Percentiles rank a stretch among this genome's conserved stretches.
Conservation (phyloP, 306 rosid genomes). For the Betula pendula region DNA sequence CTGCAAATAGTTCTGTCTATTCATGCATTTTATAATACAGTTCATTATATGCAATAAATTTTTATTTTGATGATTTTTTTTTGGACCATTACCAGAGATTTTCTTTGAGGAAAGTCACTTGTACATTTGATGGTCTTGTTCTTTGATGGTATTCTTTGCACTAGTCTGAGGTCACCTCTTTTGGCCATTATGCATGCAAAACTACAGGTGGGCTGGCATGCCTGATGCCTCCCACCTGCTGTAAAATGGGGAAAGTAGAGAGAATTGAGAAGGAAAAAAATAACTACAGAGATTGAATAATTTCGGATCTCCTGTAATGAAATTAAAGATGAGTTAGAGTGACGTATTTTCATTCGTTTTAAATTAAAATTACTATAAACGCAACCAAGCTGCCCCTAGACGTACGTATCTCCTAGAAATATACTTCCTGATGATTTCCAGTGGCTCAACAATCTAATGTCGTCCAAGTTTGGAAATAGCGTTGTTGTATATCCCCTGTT, state of each 20-base stretch:
- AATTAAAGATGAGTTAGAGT: neutral
- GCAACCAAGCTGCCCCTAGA: neutral
- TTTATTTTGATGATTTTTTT: neutral
- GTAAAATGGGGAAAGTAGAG: neutral
- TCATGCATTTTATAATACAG: neutral
- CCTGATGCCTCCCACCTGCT: neutral
- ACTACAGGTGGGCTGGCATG: neutral
- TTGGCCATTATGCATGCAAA: slow-evolving; percentile 1
- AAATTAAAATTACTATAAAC: neutral
- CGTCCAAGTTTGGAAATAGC: neutral
- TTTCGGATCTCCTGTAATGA: neutral
- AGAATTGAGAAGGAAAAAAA: neutral
- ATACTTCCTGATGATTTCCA: neutral
- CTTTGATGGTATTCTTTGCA: neutral
- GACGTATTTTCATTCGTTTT: neutral
- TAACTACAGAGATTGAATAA: neutral
- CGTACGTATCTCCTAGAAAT: neutral
- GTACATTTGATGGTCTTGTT: neutral
- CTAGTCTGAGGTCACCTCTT: neutral
- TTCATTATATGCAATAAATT: neutral
- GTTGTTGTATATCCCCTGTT: neutral
- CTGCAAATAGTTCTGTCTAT: too few species aligned
- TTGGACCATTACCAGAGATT: neutral
- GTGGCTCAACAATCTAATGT: neutral
- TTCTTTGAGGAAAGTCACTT: neutral